Base-by-base conservation (phyloP, 495 filamentous ascomycete genomes). In the Tuber magnatum region DNA sequence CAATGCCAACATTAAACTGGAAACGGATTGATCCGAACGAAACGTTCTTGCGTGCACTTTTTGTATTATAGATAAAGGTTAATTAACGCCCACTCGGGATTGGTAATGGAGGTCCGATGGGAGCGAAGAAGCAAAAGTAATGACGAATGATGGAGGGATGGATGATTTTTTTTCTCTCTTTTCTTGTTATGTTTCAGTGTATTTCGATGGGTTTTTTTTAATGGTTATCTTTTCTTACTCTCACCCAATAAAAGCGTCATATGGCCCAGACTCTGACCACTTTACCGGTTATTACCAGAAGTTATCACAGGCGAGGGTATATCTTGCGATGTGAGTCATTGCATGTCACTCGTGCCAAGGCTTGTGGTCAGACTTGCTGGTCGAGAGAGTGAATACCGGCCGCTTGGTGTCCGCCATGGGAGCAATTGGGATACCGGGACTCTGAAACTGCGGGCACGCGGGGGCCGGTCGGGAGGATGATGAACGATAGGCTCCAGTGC, bases 11-110 rank as follows among this genome's bases (percentile, higher is more conserved):
- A 80, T 70, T n/a, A 77, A 75, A 68, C 48, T 43, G 35, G 41
- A 69, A 70, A 14, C 44, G 35, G 28, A 16, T 46, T 79, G 43
- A 78, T 51, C 44, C n/a, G 18, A 35, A 65, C 32, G 14, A 35
- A 65, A 8, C 28, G 12, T 32, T 32, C 28, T 35, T 65, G 32
- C 6, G 56, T 28, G 12, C 56, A 32, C 28, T 65, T 35, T 65
- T 16, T 65, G 56, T 65, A 65, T 18, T 35, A 65, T 65, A 65
- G 28, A 28, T 35, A 65, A 35, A 65, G 6, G 28, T 61, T 65
- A 35, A 35, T 12, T 35, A 65, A 35, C 28, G 14, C 8, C 56
- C 56, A 35, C 28, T 18, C 56, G 28, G 14, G 32, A 35, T 65
- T 18, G 56, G 56, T 35, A 35, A 35, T 65, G 56, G 56, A 7